These are phyloP conservation scores for Stachybotrys elegans DNA, from an alignment of 2,329 filamentous ascomycete genomes.

Conservation along the genomic window DNA sequence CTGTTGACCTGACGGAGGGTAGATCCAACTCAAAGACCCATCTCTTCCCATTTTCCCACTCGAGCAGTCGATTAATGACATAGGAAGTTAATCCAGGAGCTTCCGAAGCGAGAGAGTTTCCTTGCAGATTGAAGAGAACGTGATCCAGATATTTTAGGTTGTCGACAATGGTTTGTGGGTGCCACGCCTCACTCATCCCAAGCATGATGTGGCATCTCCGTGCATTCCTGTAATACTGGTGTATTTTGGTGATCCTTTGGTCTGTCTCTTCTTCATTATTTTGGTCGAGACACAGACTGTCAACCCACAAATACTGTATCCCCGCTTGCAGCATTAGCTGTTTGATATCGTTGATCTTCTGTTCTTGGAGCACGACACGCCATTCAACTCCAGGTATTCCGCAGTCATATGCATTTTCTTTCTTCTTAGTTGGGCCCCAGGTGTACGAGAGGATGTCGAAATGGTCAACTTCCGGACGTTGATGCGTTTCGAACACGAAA, in stretches of 20 bases:
- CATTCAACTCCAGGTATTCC: not conserved
- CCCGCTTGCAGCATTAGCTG: not conserved
- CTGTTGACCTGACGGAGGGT: not conserved
- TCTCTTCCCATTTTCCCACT: not conserved
- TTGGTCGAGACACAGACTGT: not conserved
- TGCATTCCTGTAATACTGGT: not conserved
- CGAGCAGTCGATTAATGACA: not conserved
- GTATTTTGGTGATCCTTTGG: not conserved
- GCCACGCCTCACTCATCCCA: conserved; percentile 23
- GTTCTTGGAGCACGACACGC: not conserved
- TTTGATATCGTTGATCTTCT: not conserved
- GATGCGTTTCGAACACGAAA: not conserved
- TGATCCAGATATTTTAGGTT: conserved; percentile 25
- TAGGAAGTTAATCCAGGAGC: not conserved
- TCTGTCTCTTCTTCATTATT: not conserved
- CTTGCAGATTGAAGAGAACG: conserved; percentile 30
- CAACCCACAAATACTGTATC: not conserved
- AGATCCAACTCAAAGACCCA: not conserved
- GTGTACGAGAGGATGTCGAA: not conserved
- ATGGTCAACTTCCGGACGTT: not conserved
- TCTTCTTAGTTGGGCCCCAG: not conserved
- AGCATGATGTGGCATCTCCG: conserved; percentile 15
- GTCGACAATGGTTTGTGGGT: conserved; percentile 22
- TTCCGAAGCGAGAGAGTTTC: not conserved
- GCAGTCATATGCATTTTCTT: not conserved